phyloP scores from a whole-genome alignment of 768 basidiomycete genomes.

The Macrolepiota dolichaula region DNA sequence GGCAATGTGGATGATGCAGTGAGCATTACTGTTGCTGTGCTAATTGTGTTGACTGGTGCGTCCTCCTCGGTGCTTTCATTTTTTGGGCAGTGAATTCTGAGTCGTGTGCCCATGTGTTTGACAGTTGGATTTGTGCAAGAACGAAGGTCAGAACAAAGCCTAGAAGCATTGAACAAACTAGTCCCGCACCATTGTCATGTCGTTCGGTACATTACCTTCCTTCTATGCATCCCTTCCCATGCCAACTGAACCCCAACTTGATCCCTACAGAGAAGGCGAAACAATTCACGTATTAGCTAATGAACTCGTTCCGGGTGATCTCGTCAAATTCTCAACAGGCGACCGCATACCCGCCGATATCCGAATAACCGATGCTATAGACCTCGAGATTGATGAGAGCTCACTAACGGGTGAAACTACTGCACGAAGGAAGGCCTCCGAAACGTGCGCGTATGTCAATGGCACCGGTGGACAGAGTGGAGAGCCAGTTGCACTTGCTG shows the following conservation, averaged over 20 bases:
- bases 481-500: slow-evolving; percentile 63
- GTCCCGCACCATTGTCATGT: slow-evolving; percentile 97
- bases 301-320: slow-evolving; percentile 93
- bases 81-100: slow-evolving; percentile 13
- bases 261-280: slow-evolving; percentile 45
- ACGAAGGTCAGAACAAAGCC: slow-evolving; percentile 87
- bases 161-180: slow-evolving; percentile 94
- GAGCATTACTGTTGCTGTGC: slow-evolving; percentile 87
- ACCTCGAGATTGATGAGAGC: slow-evolving; percentile 93
- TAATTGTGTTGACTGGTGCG: slow-evolving; percentile 89
- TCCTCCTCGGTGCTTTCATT: not conserved
- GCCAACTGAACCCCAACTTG: slow-evolving; percentile 11
- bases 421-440: slow-evolving; percentile 64
- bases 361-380: slow-evolving; percentile 74
- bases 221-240: slow-evolving; percentile 15
- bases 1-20: slow-evolving; percentile 95
- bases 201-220: slow-evolving; percentile 44
- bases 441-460: slow-evolving; percentile 42
- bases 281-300: slow-evolving; percentile 86
- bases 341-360: slow-evolving; percentile 95
- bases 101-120: not conserved
- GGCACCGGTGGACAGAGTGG: slow-evolving; percentile 31
- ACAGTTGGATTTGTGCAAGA: slow-evolving; percentile 94
- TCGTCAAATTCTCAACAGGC: slow-evolving; percentile 85
- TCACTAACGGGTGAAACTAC: slow-evolving; percentile 92